Conservation (phyloP, 768 basidiomycete genomes). For the Myochromella boudieri region DNA sequence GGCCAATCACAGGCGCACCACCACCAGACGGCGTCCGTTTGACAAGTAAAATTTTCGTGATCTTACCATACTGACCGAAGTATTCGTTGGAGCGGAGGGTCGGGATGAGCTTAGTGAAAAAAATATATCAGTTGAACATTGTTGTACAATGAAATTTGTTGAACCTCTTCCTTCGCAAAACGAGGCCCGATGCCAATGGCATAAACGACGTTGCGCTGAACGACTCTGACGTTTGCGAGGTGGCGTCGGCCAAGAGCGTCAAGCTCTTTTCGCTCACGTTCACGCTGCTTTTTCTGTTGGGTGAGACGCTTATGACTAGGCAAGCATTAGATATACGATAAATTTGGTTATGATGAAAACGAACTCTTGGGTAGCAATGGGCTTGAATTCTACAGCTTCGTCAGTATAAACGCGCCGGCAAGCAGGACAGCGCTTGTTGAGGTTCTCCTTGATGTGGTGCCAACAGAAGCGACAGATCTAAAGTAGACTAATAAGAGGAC, state of each 20-base stretch:
- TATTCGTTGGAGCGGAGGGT: constrained; percentile 93
- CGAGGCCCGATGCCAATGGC: constrained; percentile 93
- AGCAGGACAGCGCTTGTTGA: constrained; percentile 95
- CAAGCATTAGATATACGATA: constrained; percentile 8
- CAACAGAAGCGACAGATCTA: constrained; percentile 99
- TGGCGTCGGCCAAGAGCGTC: constrained; percentile 83
- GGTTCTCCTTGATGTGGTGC: constrained; percentile 96
- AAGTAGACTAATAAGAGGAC: constrained; percentile 11
- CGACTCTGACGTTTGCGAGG: constrained; percentile 92
- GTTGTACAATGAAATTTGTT: constrained; percentile 21
- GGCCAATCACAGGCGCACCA: constrained; percentile 76
- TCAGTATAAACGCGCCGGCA: constrained; percentile 93
- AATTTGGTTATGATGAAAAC: constrained; percentile 32
- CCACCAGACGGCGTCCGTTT: constrained; percentile 82
- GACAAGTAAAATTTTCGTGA: constrained; percentile 89
- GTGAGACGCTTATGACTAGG: constrained; percentile 89
- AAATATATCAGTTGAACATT: neutral
- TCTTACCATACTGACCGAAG: constrained; percentile 98
- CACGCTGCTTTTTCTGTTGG: constrained; percentile 92
- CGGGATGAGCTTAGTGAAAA: constrained; percentile 27
- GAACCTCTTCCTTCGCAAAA: constrained; percentile 94
- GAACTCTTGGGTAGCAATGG: constrained; percentile 93
- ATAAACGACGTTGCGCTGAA: constrained; percentile 94
- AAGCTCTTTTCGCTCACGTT: constrained; percentile 94
- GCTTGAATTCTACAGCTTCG: constrained; percentile 91